A percentile compares a stretch with the other conserved stretches of the same genome.
Conservation (phyloP, 768 basidiomycete genomes). For the Mycena crocata region DNA sequence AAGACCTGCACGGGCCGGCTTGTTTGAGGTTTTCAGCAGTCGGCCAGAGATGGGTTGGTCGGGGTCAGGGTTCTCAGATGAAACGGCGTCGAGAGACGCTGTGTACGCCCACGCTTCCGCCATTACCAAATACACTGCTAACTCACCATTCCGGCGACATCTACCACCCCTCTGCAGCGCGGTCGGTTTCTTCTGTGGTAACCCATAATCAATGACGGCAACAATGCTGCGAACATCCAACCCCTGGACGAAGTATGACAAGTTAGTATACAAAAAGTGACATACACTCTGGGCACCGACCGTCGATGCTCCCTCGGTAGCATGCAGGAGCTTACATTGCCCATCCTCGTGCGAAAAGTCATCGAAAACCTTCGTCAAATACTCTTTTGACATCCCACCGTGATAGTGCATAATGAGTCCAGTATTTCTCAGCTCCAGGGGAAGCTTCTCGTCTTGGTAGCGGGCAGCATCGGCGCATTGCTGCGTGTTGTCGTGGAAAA, state of each 20-base stretch:
- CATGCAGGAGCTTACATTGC: not conserved
- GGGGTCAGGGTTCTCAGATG: not conserved
- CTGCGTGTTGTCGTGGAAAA: too few relatives aligned
- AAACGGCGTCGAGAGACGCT: not conserved
- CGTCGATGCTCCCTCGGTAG: conserved; percentile 33
- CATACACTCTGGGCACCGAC: conserved; percentile 33
- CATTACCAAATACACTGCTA: not conserved
- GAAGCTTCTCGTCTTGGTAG: too few relatives aligned
- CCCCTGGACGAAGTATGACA: not conserved
- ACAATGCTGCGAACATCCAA: not conserved
- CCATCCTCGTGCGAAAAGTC: too few relatives aligned
- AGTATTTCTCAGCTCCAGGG: too few relatives aligned
- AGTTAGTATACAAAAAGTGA: too few relatives aligned
- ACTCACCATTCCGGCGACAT: not conserved
- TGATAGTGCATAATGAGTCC: too few relatives aligned
- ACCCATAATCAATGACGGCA: conserved; percentile 6
- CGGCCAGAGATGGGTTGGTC: conserved; percentile 11
- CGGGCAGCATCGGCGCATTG: too few relatives aligned
- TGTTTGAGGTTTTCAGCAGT: conserved; percentile 6
- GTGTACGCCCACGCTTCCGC: not conserved
- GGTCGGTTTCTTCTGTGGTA: not conserved
- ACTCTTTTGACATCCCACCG: too few relatives aligned
- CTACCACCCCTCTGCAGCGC: conserved; percentile 1
- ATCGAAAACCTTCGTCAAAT: too few relatives aligned
- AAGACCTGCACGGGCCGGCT: conserved; percentile 13